Evolutionary conservation across 225 moss, liverwort and hornwort species (phyloP).

Genomic region (Takakia lepidozioides): DNA sequence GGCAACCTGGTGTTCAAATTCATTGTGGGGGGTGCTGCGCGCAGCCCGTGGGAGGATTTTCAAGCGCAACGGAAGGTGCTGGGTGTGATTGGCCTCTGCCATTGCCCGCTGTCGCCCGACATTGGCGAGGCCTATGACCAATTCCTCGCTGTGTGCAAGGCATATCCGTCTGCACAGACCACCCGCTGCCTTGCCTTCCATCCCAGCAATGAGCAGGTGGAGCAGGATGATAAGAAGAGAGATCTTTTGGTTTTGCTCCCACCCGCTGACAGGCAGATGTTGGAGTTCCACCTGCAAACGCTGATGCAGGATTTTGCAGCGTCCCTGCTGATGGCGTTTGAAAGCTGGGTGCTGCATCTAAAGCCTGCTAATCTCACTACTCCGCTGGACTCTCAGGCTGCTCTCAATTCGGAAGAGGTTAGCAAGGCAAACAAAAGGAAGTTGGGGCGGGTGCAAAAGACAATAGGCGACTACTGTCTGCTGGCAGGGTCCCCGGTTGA

Average conservation of each 20-base stretch:
- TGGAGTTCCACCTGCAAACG: constrained; percentile 86
- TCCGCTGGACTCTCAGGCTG: constrained; percentile 92
- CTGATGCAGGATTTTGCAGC: constrained; percentile 97
- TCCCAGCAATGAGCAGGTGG: constrained; percentile 70
- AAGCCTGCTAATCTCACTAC: constrained; percentile 85
- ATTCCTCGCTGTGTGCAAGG: constrained; percentile 81
- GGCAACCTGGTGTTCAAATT: constrained; percentile 81
- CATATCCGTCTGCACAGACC: constrained; percentile 87
- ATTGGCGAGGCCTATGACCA: constrained; percentile 80
- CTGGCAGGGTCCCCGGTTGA: constrained; percentile 49
- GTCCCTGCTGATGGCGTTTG: constrained; percentile 94
- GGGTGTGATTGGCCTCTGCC: constrained; percentile 89
- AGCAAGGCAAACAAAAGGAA: constrained; percentile 40
- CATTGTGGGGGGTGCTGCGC: constrained; percentile 74
- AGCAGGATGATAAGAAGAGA: constrained; percentile 78
- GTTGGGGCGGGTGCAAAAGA: constrained; percentile 50
- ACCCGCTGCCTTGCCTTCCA: constrained; percentile 92
- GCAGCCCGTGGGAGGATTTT: constrained; percentile 96
- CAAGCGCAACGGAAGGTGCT: constrained; percentile 84
- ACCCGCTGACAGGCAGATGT: constrained; percentile 61
- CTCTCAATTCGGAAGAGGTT: constrained; percentile 95
- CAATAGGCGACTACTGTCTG: constrained; percentile 55
- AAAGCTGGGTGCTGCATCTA: constrained; percentile 87
- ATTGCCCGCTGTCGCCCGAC: constrained; percentile 80
- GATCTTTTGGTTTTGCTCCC: constrained; percentile 85